Base-by-base conservation (phyloP, 1,284 basidiomycete genomes). In the Ustilago lituana region DNA sequence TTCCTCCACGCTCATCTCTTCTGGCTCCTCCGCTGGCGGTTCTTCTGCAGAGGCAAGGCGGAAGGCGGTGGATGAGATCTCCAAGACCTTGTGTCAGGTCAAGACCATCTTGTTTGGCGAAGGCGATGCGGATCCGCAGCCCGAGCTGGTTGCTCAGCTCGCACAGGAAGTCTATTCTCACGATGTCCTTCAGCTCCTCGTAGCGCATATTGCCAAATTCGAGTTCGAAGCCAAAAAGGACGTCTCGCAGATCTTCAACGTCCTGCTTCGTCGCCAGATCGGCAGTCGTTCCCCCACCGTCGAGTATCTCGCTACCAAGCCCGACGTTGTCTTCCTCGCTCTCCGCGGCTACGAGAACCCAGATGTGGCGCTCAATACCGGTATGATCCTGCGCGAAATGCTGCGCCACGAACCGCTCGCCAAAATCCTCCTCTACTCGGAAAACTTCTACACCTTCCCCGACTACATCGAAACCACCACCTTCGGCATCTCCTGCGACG, bases 361-460 rank as follows among this genome's bases (percentile, higher is more conserved):
- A 74, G 95, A 98, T 63, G 87, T 98, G 43, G 94, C 94, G 5
- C 86, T 99, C 58, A 98, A 98, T 80, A 98, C 96, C 0, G 96
- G 96, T 8, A 95, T 98, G 92, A 92, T 98, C 58, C 85, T 99
- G 46, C 90, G 93, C 74, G 96, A 98, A 85, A 98, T 98, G 92
- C 84, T 99, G 62, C 87, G 91, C 64, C 92, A 97, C 82, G 96
- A 98, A 83, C 87, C 90, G 44, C 84, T 99, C 23, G 91, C 91
- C 51, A 93, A 94, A 85, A 89, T 94, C 49, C 82, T 99, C 47
- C 87, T 99, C 27, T 88, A 96, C 81, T 94, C 93, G 9, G 93
- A 98, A 29, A 38, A 32, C 24, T 98, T 99, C 84, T 98, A 98
- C 85, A 90, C 89, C 61, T 99, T 95, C 84, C 93, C 94, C 9